Percentiles rank a stretch among this genome's conserved stretches.
phyloP scores from a whole-genome alignment of 192 early-diverging fungal genomes.

The Podochytrium sp. region DNA sequence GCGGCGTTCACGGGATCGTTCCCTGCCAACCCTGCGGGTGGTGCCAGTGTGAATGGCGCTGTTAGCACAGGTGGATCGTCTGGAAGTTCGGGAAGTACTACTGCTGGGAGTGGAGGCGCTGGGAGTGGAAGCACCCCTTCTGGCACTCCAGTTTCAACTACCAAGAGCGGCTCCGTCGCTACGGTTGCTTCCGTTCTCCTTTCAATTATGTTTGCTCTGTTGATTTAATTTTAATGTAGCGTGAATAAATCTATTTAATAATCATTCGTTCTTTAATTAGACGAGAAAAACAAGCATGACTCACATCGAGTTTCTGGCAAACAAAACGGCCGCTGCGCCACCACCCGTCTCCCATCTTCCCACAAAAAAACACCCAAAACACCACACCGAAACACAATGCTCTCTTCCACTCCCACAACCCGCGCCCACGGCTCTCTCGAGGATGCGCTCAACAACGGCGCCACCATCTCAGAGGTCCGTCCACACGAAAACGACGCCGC shows the following conservation, averaged over 20 bases:
- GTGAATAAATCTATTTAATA: background rate
- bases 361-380: background rate
- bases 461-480: background rate
- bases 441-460: background rate
- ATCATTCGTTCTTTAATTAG: too few species aligned
- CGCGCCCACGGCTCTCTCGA: slow-evolving; percentile 10
- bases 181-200: background rate
- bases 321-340: background rate
- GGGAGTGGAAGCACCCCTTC: background rate
- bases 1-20: slow-evolving; percentile 17
- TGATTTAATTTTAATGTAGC: background rate
- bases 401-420: background rate
- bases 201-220: background rate
- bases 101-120: background rate
- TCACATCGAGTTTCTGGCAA: background rate
- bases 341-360: background rate
- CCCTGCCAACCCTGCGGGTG: slow-evolving; percentile 20
- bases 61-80: background rate
- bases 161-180: background rate
- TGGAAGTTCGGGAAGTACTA: background rate
- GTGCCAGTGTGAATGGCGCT: background rate
- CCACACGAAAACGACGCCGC: background rate
- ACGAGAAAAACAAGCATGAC: background rate
- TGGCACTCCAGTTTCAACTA: background rate
- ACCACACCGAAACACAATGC: background rate